These are phyloP conservation scores for Suillus placidus DNA, from an alignment of 768 basidiomycete genomes.

Conservation along the genomic window DNA sequence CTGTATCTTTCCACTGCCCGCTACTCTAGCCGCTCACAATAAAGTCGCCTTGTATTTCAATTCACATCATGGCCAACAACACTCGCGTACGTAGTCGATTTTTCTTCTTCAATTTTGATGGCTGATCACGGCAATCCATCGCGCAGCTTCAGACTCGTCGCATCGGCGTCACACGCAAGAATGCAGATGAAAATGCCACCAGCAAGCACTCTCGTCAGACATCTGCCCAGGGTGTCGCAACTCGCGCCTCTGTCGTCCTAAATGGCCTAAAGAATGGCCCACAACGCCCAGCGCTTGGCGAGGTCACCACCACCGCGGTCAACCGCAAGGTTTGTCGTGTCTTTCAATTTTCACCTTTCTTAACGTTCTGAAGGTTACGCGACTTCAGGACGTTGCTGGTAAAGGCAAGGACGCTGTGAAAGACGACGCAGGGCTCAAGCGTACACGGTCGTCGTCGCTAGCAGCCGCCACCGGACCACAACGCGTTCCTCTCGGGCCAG, in stretches of 20 bases:
- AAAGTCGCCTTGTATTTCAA: conserved; percentile 29
- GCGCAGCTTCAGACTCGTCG: conserved; percentile 71
- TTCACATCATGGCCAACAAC: conserved; percentile 56
- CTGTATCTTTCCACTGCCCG: conserved; percentile 21
- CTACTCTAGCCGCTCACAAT: conserved; percentile 17
- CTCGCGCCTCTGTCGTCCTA: conserved; percentile 49
- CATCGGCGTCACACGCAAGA: conserved; percentile 65
- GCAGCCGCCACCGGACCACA: conserved; percentile 63
- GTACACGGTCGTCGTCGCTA: conserved; percentile 68
- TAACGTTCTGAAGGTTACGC: background rate
- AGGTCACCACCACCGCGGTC: conserved; percentile 78
- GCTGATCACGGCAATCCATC: conserved; percentile 13
- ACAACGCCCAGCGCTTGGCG: conserved; percentile 75
- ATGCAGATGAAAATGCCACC: conserved; percentile 79
- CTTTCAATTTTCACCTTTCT: background rate
- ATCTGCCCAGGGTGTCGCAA: conserved; percentile 50
- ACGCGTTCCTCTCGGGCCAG: conserved; percentile 70
- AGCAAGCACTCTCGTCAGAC: conserved; percentile 66
- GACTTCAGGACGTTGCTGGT: conserved; percentile 46
- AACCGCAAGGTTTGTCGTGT: conserved; percentile 67
- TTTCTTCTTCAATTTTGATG: conserved; percentile 1
- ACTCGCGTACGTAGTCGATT: conserved; percentile 49
- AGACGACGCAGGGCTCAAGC: conserved; percentile 59
- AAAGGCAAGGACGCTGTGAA: conserved; percentile 66
- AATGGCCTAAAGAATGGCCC: conserved; percentile 53